Base-by-base conservation (phyloP, 768 basidiomycete genomes). In the Fistulinella prunicolor region DNA sequence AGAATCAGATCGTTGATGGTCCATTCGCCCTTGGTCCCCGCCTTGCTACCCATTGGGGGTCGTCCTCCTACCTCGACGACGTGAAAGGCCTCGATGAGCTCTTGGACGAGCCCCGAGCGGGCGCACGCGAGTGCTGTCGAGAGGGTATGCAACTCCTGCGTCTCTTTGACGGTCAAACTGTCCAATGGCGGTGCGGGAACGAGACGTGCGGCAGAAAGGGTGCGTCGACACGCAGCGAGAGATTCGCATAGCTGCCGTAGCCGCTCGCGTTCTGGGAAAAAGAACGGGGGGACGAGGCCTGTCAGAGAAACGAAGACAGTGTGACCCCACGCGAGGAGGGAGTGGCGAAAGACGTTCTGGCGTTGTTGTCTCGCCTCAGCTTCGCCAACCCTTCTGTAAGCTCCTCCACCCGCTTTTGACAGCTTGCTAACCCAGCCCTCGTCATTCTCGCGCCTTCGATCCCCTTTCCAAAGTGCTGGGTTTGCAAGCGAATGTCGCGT, bases 81-180 rank as follows among this genome's bases (percentile, higher is more conserved):
- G 54, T 88, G 82, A 67, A 93, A 91, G 0, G 90, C 90, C 44
- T 91, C 87, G 0, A 92, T 82, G 4, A 93, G 77, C 57, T 91
- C 89, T 50, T 88, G 85, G 0, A 91, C 85, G 0, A 92, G 73
- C 0, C 86, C 85, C 0, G 79, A 77, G 1, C 89, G 79, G 2
- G 88, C 88, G 0, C 82, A 73, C 1, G 86, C 73, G 9, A 90
- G 74, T 0, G 80, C 77, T 0, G 72, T 58, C 0, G 80, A 80
- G 0, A 88, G 69, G 2, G 65, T 64, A 0, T 69, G 59, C 21
- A 87, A 55, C 6, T 77, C 76, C n/a, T 76, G 74, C 4, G 72
- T 62, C 41, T 80, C 76, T n/a, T 77, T 73, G 10, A 59, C 26
- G 30, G 58, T 47, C 16, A 59, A 8, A 29, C 54, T 48, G 16